Evolutionary conservation across 306 rosid genomes (phyloP).

Genomic region (Luffa aegyptiaca): DNA sequence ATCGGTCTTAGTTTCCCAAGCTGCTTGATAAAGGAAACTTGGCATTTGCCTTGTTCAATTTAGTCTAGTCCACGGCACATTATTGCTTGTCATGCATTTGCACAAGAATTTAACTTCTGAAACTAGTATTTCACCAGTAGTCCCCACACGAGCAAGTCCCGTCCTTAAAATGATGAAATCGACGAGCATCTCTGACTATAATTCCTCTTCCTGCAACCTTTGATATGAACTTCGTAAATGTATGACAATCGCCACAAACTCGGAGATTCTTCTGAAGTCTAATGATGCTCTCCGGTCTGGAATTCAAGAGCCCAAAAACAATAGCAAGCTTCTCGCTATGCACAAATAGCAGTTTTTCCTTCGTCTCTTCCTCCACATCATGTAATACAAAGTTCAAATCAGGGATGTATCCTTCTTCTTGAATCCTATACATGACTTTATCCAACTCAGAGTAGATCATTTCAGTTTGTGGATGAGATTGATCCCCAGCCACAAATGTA

Average conservation of each 20-base stretch:
- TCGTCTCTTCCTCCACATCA: slow-evolving; percentile 32
- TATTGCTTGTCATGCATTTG: neutral
- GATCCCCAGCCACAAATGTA: slow-evolving; percentile 35
- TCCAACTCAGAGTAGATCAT: slow-evolving; percentile 25
- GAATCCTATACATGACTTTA: slow-evolving; percentile 23
- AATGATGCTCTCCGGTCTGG: slow-evolving; percentile 14
- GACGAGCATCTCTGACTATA: slow-evolving; percentile 27
- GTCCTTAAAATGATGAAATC: slow-evolving; percentile 34
- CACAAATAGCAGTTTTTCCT: slow-evolving; percentile 25
- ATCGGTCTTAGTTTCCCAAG: neutral
- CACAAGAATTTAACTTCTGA: neutral
- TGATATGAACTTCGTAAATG: slow-evolving; percentile 26
- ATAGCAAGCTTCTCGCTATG: slow-evolving; percentile 40
- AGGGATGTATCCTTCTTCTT: slow-evolving; percentile 25
- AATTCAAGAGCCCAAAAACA: slow-evolving; percentile 22
- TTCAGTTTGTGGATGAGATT: slow-evolving; percentile 17
- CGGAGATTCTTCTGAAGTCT: slow-evolving; percentile 33
- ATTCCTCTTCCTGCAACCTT: slow-evolving; percentile 29
- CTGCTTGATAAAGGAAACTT: neutral
- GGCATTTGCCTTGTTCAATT: neutral
- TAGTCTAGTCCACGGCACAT: neutral
- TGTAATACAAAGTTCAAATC: slow-evolving; percentile 29
- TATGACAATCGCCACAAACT: slow-evolving; percentile 38
- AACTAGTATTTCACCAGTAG: slow-evolving; percentile 21
- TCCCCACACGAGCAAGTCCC: slow-evolving; percentile 38